These are phyloP conservation scores for Pseudopyricularia javanii DNA, from an alignment of 2,329 filamentous ascomycete genomes.

Conservation along the genomic window DNA sequence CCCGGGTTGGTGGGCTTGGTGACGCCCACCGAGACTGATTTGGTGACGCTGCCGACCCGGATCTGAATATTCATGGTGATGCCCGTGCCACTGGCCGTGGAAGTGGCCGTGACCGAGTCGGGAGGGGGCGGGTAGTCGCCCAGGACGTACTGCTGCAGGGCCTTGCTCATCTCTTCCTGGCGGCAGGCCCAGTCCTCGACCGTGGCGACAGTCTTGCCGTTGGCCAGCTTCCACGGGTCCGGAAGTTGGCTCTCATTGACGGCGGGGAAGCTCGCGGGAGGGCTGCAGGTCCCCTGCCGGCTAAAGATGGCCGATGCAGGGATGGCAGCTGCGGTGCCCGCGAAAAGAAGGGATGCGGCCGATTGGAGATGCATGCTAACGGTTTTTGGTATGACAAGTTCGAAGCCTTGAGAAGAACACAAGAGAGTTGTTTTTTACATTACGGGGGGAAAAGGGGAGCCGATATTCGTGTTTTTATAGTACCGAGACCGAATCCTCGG, in stretches of 20 bases:
- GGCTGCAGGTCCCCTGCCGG: not conserved
- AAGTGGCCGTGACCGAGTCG: conserved; percentile 26
- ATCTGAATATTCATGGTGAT: conserved; percentile 9
- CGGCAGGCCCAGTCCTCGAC: conserved; percentile 30
- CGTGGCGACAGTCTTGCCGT: conserved; percentile 25
- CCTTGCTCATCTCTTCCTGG: conserved; percentile 27
- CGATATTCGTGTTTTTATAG: not conserved
- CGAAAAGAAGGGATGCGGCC: conserved; percentile 14
- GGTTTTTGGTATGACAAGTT: not conserved
- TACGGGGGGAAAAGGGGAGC: too few relatives aligned
- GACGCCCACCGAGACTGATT: conserved; percentile 28
- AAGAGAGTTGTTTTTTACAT: too few relatives aligned
- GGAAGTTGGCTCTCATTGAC: conserved; percentile 19
- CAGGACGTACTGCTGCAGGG: conserved; percentile 33
- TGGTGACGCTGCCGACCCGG: conserved; percentile 20
- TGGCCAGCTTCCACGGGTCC: conserved; percentile 32
- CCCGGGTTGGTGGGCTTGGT: conserved; percentile 24
- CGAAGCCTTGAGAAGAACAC: too few relatives aligned
- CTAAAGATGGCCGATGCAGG: conserved; percentile 21
- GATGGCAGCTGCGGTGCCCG: conserved; percentile 20
- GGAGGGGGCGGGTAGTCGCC: conserved; percentile 29
- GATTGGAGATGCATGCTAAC: conserved; percentile 1
- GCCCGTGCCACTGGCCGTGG: conserved; percentile 19
- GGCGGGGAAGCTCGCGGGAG: conserved; percentile 13
- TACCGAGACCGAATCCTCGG: not conserved